Evolutionary conservation across 1,284 basidiomycete genomes (phyloP).

Genomic region (Cutaneotrichosporon mucoides): DNA sequence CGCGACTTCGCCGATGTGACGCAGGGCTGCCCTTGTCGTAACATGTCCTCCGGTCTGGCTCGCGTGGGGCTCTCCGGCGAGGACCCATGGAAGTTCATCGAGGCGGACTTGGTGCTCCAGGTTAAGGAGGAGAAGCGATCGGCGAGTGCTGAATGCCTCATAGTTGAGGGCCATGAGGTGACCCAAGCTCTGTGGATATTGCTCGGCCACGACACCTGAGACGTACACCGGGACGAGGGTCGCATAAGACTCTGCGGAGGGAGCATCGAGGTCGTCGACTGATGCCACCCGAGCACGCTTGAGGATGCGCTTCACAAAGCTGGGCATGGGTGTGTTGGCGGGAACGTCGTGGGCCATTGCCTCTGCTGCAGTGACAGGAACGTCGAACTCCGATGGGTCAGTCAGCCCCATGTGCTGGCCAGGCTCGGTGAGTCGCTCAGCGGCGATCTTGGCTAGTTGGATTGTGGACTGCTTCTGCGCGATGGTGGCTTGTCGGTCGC

Average conservation of each 20-base stretch:
- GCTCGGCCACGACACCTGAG: neutral
- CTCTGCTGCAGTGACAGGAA: neutral
- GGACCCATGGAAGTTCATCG: slow-evolving; percentile 12
- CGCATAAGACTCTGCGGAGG: neutral
- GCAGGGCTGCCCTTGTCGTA: neutral
- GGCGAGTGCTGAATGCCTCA: slow-evolving; percentile 6
- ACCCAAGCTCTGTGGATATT: slow-evolving; percentile 1
- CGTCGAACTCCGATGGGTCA: neutral
- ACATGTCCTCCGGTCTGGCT: neutral
- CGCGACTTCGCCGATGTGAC: neutral
- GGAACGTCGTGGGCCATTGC: neutral
- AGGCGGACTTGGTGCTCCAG: slow-evolving; percentile 10
- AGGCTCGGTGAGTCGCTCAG: neutral
- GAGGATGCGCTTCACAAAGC: neutral
- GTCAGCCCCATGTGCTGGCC: neutral
- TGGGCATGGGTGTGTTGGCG: neutral
- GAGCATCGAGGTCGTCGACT: neutral
- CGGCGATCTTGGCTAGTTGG: neutral
- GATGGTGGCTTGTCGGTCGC: neutral
- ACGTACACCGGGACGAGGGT: neutral
- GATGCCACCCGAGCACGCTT: neutral
- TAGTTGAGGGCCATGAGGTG: slow-evolving; percentile 10
- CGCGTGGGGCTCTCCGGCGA: neutral
- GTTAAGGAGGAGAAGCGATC: slow-evolving; percentile 8
- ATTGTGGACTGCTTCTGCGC: neutral